phyloP scores from a whole-genome alignment of 768 basidiomycete genomes.

The Suillus discolor region DNA sequence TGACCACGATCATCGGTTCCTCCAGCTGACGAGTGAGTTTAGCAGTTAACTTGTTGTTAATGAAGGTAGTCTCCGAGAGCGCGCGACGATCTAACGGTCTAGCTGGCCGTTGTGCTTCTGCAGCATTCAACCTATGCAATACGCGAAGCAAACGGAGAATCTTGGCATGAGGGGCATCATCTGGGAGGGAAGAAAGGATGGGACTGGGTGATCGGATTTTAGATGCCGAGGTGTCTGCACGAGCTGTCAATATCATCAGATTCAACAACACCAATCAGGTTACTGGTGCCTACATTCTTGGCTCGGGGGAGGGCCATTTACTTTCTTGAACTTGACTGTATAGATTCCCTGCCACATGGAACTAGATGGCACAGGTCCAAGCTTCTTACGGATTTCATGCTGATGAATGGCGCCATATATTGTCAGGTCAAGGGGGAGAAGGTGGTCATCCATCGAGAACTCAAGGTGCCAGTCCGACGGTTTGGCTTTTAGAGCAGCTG shows the following conservation, averaged over 20 bases:
- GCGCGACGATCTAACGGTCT: conserved; percentile 52
- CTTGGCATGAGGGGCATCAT: conserved; percentile 85
- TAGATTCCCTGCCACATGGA: conserved; percentile 91
- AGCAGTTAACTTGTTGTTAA: conserved; percentile 97
- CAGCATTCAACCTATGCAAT: conserved; percentile 77
- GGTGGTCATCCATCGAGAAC: conserved; percentile 90
- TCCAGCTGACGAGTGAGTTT: conserved; percentile 97
- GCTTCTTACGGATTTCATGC: conserved; percentile 79
- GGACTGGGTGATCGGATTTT: conserved; percentile 67
- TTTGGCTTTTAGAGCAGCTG: conserved; percentile 89
- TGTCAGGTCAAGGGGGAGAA: conserved; percentile 84
- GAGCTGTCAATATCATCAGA: conserved; percentile 21
- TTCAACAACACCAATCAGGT: not conserved
- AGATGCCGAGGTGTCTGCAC: conserved; percentile 40
- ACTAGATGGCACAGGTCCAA: conserved; percentile 61
- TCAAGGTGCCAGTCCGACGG: conserved; percentile 97
- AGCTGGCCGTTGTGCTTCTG: conserved; percentile 64
- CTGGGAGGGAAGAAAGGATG: conserved; percentile 75
- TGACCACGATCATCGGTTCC: conserved; percentile 98
- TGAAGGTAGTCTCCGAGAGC: conserved; percentile 82
- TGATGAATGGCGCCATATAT: conserved; percentile 97
- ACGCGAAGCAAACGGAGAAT: conserved; percentile 90
- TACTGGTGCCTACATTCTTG: conserved; percentile 54
- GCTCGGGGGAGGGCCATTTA: conserved; percentile 73
- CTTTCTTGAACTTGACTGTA: conserved; percentile 92